Base-by-base conservation (phyloP, 2,329 filamentous ascomycete species). In the Pseudogymnoascus sp. region DNA sequence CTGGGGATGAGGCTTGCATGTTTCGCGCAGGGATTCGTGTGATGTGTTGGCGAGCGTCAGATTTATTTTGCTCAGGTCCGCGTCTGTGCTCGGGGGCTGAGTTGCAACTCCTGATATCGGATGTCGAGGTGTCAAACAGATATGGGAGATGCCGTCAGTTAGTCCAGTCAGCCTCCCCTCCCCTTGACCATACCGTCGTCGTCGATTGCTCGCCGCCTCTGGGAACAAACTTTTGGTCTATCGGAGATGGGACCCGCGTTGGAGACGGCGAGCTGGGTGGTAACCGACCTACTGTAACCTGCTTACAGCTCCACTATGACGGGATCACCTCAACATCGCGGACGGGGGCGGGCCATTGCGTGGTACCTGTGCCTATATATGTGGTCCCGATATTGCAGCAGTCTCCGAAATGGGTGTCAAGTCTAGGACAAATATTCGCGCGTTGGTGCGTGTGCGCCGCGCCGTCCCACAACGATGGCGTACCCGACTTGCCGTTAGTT, bases 401-500 rank as follows among this genome's bases (percentile, higher is more conserved):
- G 11, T 6, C n/a, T 19, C n/a, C 8, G n/a, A 55, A 55, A 7
- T 8, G 49, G 12, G 28, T n/a, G 49, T 55, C 23, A 8, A 33
- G 9, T 4, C n/a, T 55, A 28, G 49, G 28, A 55, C 28, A 33
- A 55, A 55, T 55, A 55, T 55, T 55, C 49, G 49, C 49, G 49
- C 49, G 28, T 55, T 55, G 49, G 49, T 33, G n/a, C n/a, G 28
- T 7, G n/a, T 55, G 49, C 49, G 49, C 28, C 49, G 28, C 49
- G 49, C 49, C 49, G 49, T 55, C 28, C 49, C 49, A 55, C 45
- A 55, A 55, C 49, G 49, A 55, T 55, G 49, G 49, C 49, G 49
- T 33, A 33, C 49, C 49, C 28, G 49, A 55, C 49, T 55, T 55
- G 49, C 49, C 49, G 49, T 55, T 55, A 55, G n/a, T 55, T 33